Evolutionary conservation across 176 grass and related monocot species (phyloP).

Genomic region (Aegilops umbellulata): DNA sequence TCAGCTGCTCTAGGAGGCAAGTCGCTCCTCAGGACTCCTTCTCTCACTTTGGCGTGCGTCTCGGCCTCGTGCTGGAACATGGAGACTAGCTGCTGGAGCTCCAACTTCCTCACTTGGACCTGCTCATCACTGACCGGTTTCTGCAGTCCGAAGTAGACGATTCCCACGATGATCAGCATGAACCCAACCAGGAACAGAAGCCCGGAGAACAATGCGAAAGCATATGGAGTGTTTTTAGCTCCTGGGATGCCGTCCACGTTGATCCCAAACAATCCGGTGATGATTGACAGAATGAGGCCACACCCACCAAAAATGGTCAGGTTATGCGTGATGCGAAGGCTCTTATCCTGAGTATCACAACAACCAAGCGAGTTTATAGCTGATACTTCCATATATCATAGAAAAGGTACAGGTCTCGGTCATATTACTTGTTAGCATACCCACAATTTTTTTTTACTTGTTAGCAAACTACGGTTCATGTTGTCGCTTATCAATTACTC

Average conservation of each 20-base stretch:
- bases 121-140: conserved; percentile 46
- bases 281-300: conserved; percentile 55
- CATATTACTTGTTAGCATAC: neutral
- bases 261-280: conserved; percentile 53
- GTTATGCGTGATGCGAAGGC: conserved; percentile 51
- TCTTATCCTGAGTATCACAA: conserved; percentile 48
- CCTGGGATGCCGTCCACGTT: conserved; percentile 68
- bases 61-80: conserved; percentile 60
- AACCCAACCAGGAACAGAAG: conserved; percentile 37
- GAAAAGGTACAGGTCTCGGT: neutral
- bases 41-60: conserved; percentile 59
- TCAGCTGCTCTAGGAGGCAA: conserved; percentile 45
- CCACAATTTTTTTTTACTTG: no score
- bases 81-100: conserved; percentile 57
- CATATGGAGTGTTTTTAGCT: conserved; percentile 37
- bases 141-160: conserved; percentile 49
- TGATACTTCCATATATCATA: neutral
- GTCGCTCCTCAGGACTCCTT: conserved; percentile 51
- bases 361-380: neutral
- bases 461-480: neutral
- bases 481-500: neutral
- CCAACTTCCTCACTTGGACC: conserved; percentile 52
- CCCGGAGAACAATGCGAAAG: conserved; percentile 48
- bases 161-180: conserved; percentile 32
- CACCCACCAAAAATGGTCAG: conserved; percentile 53